These are phyloP conservation scores for Elsinoe fawcettii DNA, from an alignment of 2,329 filamentous ascomycete genomes.

Conservation along the genomic window DNA sequence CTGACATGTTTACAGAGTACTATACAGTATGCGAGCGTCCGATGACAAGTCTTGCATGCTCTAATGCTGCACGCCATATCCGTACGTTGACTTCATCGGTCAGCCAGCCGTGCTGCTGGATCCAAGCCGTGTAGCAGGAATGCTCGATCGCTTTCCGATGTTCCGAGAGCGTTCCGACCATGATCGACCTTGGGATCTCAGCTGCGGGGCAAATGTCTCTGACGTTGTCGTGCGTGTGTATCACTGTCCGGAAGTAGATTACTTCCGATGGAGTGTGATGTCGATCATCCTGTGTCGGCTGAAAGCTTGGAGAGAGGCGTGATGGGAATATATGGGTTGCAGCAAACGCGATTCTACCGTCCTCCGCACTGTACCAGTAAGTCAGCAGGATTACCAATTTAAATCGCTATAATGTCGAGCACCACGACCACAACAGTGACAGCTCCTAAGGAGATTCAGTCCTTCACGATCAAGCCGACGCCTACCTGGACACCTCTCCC, in stretches of 20 bases:
- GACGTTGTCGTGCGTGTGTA: neutral
- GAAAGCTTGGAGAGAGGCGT: too few relatives aligned
- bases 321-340: neutral
- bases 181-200: neutral
- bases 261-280: neutral
- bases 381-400: neutral
- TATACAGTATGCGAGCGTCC: too few relatives aligned
- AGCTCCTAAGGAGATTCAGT: neutral
- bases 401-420: neutral
- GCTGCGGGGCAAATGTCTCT: neutral
- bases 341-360: neutral
- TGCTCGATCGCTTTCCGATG: neutral
- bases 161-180: neutral
- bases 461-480: neutral
- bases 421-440: neutral
- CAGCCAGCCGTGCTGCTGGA: too few relatives aligned
- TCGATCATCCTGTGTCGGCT: too few relatives aligned
- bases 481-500: neutral
- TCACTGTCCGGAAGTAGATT: neutral
- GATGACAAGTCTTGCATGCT: too few relatives aligned
- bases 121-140: neutral
- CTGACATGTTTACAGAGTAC: neutral
- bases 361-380: neutral
- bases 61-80: too few relatives aligned
- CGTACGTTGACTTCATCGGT: too few relatives aligned